Conservation (phyloP, 495 filamentous ascomycete species). For the Xylaria palmicola region DNA sequence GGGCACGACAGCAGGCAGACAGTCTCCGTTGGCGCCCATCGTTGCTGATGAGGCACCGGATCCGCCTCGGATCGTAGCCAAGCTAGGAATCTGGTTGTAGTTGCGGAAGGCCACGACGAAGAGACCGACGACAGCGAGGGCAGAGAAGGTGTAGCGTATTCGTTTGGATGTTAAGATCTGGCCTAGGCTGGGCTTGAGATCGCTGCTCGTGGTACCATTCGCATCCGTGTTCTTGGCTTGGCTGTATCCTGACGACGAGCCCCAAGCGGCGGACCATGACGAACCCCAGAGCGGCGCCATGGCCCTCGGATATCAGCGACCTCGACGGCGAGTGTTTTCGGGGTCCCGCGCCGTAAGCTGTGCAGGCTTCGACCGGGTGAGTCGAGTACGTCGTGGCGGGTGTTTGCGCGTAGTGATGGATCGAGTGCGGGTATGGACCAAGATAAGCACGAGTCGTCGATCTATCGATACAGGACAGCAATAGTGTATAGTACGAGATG, state of each 20-base stretch:
- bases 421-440: background rate
- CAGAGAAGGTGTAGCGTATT: constrained; percentile 27
- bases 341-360: background rate
- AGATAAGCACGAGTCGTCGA: background rate
- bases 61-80: constrained; percentile 25
- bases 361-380: background rate
- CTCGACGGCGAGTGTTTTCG: background rate
- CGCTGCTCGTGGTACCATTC: constrained; percentile 10
- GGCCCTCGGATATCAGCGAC: background rate
- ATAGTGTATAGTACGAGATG: background rate
- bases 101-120: constrained; percentile 33
- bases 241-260: constrained; percentile 26
- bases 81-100: constrained; percentile 30
- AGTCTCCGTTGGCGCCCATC: constrained; percentile 24
- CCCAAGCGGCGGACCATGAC: constrained; percentile 29
- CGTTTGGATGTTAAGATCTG: constrained; percentile 33
- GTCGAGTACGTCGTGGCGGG: background rate
- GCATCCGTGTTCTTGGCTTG: constrained; percentile 25
- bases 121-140: constrained; percentile 23
- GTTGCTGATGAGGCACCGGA: constrained; percentile 5
- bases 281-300: constrained; percentile 35
- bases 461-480: background rate
- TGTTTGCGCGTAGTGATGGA: background rate
- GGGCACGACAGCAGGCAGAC: constrained; percentile 27
- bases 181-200: constrained; percentile 32